Base-by-base conservation (phyloP, 2,329 filamentous ascomycete genomes). In the Paramyrothecium roridum region DNA sequence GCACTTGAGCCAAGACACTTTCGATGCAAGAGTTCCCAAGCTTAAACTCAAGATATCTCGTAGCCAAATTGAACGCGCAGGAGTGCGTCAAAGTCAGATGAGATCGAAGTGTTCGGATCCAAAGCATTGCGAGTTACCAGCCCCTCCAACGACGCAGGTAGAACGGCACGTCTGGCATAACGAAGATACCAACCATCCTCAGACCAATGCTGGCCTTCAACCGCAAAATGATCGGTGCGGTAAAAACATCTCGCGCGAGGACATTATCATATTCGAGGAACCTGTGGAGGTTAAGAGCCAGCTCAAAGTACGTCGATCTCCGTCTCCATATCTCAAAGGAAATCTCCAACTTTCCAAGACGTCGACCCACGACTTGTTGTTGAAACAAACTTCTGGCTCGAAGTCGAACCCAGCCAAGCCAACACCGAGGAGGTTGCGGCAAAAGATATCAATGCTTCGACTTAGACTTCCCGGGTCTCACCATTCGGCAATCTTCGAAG, bases 21-120 rank as follows among this genome's bases (percentile, higher is more conserved):
- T 30, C 26, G 26, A 30, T 30, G 52, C n/a, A 54, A 56, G n/a
- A 59, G 53, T 19, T 45, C 67, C 67, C 21, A 69, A 55, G 52
- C 63, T 73, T 17, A 73, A 66, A 54, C 61, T 73, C 50, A 72
- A 67, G 51, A 54, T 70, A 10, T 70, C 72, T 45, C 67, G 65
- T 17, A 67, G 59, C 50, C 66, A 65, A 20, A 56, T 72, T 21
- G 60, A 57, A 19, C 61, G 61, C 26, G 59, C 57, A 7, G 55
- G 59, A 43, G 12, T 21, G 7, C 21, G 52, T 6, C 56, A 59
- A 20, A 52, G 55, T 22, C 43, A 55, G 21, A 54, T 55, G 26
- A 19, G 62, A n/a, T 43, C 52, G 12, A 50, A 50, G n/a, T 11
- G 54, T 30, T 49, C 3, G 51, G 54, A 34, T 54, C 26, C 30